Evolutionary conservation across 129 eudicot genomes (phyloP).

Genomic region (Erigeron canadensis): DNA sequence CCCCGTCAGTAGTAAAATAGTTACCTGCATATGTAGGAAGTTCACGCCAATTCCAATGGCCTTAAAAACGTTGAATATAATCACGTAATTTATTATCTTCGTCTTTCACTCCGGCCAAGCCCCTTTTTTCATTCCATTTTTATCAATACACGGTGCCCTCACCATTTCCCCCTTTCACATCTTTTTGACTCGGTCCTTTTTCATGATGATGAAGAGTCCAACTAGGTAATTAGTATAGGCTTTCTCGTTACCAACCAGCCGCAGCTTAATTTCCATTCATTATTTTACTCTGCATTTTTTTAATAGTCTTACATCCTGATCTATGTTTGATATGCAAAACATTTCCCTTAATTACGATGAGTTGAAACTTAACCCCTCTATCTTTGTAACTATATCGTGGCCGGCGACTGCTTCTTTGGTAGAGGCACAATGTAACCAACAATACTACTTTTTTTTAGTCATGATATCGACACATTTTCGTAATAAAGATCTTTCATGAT

Average conservation of each 20-base stretch:
- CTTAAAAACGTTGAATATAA: conserved; percentile 36
- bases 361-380: neutral
- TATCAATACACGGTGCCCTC: conserved; percentile 43
- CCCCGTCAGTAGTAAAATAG: neutral
- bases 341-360: neutral
- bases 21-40: conserved; percentile 45
- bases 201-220: conserved; percentile 35
- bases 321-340: neutral
- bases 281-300: conserved; percentile 7
- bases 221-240: too few relatives aligned
- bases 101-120: conserved; percentile 47
- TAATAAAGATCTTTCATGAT: neutral
- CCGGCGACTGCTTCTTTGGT: conserved; percentile 10
- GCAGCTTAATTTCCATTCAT: conserved; percentile 19
- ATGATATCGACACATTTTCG: neutral
- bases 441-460: neutral
- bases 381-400: neutral
- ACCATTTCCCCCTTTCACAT: conserved; percentile 36
- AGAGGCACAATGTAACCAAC: neutral
- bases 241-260: conserved; percentile 30
- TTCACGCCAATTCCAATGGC: conserved; percentile 50
- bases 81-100: conserved; percentile 39
- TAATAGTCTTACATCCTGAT: conserved; percentile 22
- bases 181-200: conserved; percentile 20
- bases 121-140: conserved; percentile 42